A percentile compares a stretch with the other conserved stretches of the same genome.
Evolutionary conservation across 129 eudicot genomes (phyloP).

Genomic region (Flaveria robusta): DNA sequence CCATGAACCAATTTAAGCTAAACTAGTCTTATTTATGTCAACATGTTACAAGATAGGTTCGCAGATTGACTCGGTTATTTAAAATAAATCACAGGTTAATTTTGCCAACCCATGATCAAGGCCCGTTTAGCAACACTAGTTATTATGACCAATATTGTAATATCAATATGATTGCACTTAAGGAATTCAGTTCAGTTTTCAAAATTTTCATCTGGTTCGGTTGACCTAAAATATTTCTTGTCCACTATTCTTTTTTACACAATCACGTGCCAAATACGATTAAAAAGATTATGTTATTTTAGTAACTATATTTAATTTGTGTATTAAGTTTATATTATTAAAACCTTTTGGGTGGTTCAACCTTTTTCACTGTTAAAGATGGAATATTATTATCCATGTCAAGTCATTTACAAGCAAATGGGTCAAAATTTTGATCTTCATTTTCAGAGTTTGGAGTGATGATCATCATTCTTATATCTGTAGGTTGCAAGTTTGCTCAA

Average conservation of each 20-base stretch:
- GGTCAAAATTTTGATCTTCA: background rate
- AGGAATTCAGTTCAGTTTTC: background rate
- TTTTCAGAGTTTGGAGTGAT: background rate
- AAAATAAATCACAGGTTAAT: too few relatives aligned
- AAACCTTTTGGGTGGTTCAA: background rate
- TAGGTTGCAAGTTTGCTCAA: constrained; percentile 62
- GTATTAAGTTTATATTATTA: background rate
- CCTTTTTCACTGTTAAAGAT: background rate
- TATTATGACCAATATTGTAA: too few relatives aligned
- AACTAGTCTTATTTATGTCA: too few relatives aligned
- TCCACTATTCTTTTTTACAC: background rate
- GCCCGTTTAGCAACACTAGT: too few relatives aligned
- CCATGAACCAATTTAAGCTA: too few relatives aligned
- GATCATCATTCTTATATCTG: background rate
- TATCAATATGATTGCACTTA: too few relatives aligned
- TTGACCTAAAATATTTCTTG: too few relatives aligned
- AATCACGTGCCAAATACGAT: background rate
- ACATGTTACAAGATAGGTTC: too few relatives aligned
- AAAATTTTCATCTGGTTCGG: too few relatives aligned
- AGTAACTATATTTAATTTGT: background rate
- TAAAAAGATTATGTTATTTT: background rate
- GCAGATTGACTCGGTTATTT: too few relatives aligned
- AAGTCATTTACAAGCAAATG: background rate
- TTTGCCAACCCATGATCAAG: too few relatives aligned
- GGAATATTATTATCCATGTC: background rate